Evolutionary conservation across 2,329 filamentous ascomycete genomes (phyloP).

Genomic region (Paraconiothyrium brasiliense): DNA sequence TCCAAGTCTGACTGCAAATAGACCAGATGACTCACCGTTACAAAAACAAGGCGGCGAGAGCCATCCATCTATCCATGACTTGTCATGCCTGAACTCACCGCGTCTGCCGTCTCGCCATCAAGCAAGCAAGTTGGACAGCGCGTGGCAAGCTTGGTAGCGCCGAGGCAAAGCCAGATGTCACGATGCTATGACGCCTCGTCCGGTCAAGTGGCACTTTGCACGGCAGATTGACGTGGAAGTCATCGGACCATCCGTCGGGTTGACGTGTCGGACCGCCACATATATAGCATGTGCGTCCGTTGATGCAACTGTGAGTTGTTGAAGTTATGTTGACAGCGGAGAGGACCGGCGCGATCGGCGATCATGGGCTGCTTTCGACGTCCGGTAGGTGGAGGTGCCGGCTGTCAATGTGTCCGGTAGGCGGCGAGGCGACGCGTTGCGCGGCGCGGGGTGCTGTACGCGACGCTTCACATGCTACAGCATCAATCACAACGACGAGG

Average conservation of each 20-base stretch:
- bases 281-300: background rate
- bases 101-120: background rate
- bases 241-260: conserved; percentile 6
- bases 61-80: background rate
- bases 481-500: no score
- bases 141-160: background rate
- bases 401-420: no score
- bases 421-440: no score
- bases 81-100: background rate
- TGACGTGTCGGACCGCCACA: background rate
- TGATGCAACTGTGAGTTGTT: background rate
- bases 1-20: background rate
- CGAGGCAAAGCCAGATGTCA: background rate
- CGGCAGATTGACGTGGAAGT: conserved; percentile 2
- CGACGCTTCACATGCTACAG: no score
- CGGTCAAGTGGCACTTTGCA: background rate
- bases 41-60: background rate
- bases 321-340: background rate
- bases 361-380: background rate
- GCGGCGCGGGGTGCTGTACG: no score
- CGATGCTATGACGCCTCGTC: background rate
- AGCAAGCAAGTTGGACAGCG: background rate
- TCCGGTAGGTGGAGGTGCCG: no score
- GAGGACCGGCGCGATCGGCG: background rate
- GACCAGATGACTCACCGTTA: background rate